These are phyloP conservation scores for Cyberlindnera subsufficiens DNA, from an alignment of 805 yeast genomes.

Conservation along the genomic window DNA sequence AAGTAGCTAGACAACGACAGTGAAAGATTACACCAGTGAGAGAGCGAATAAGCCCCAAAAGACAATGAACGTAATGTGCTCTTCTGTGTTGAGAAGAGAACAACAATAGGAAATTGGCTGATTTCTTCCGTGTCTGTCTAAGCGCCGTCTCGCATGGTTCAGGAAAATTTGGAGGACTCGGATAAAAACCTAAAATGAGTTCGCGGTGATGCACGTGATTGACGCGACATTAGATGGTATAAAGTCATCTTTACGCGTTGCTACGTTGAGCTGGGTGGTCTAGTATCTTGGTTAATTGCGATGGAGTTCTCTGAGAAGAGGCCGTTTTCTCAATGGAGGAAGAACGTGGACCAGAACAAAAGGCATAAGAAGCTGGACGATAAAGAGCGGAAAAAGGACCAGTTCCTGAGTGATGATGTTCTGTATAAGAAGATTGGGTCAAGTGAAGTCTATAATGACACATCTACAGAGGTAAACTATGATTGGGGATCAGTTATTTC, in stretches of 20 bases:
- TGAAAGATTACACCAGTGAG: not conserved
- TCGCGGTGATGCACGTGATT: no score
- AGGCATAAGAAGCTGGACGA: not conserved
- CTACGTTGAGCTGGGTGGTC: no score
- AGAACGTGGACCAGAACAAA: not conserved
- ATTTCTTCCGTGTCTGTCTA: not conserved
- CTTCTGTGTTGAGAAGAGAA: no score
- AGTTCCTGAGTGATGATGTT: slow-evolving; percentile 5
- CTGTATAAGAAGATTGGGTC: slow-evolving; percentile 18
- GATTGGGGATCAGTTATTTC: slow-evolving; percentile 14
- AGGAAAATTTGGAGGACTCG: no score
- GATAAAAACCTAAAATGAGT: no score
- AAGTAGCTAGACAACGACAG: not conserved
- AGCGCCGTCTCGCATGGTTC: not conserved
- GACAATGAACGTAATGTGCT: no score
- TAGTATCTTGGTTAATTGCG: no score
- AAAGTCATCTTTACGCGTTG: no score
- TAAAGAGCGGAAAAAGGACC: not conserved
- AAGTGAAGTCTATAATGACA: slow-evolving; percentile 11
- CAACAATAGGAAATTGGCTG: no score
- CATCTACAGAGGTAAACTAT: slow-evolving; percentile 11
- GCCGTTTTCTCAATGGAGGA: not conserved
- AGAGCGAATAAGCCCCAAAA: not conserved
- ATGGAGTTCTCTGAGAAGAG: not conserved
- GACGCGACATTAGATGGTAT: no score